Percentiles rank a stretch among this genome's conserved stretches.
Conservation (phyloP, 2,329 filamentous ascomycete species). For the Arthrobotrys sphaeroides region DNA sequence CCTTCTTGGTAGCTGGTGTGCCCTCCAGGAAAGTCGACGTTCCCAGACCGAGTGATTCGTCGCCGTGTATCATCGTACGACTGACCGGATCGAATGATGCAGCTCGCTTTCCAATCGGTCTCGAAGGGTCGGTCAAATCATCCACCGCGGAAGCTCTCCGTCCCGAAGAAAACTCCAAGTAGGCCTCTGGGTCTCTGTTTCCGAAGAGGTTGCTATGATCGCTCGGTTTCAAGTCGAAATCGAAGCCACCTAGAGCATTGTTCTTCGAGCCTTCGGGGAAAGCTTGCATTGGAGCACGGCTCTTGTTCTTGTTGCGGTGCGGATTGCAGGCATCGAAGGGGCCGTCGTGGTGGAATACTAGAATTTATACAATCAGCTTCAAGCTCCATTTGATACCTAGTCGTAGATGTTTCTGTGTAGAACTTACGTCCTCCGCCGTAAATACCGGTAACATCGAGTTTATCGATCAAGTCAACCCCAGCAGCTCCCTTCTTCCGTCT, state of each 20-base stretch:
- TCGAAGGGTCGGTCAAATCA: conserved; percentile 19
- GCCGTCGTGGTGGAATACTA: conserved; percentile 96
- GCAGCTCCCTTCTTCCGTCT: conserved; percentile 59
- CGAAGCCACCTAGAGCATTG: conserved; percentile 87
- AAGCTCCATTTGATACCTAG: not conserved
- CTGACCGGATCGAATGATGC: conserved; percentile 70
- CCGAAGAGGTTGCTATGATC: conserved; percentile 92
- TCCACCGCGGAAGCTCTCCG: conserved; percentile 58
- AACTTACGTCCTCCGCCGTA: conserved; percentile 87
- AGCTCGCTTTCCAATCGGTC: conserved; percentile 56
- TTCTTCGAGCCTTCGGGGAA: conserved; percentile 93
- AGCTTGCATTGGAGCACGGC: conserved; percentile 91
- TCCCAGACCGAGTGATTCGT: conserved; percentile 83
- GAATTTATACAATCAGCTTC: not conserved
- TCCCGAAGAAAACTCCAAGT: conserved; percentile 76
- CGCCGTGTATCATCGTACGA: conserved; percentile 74
- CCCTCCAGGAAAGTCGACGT: conserved; percentile 97
- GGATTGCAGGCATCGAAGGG: conserved; percentile 97
- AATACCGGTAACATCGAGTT: conserved; percentile 93
- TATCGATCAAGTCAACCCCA: conserved; percentile 88
- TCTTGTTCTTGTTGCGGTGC: conserved; percentile 86
- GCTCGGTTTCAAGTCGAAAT: conserved; percentile 80
- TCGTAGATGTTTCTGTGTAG: not conserved
- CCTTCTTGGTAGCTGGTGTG: conserved; percentile 83
- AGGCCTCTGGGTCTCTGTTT: conserved; percentile 78